phyloP scores from a whole-genome alignment of 139 green algal species.

The Chlorella sp. region DNA sequence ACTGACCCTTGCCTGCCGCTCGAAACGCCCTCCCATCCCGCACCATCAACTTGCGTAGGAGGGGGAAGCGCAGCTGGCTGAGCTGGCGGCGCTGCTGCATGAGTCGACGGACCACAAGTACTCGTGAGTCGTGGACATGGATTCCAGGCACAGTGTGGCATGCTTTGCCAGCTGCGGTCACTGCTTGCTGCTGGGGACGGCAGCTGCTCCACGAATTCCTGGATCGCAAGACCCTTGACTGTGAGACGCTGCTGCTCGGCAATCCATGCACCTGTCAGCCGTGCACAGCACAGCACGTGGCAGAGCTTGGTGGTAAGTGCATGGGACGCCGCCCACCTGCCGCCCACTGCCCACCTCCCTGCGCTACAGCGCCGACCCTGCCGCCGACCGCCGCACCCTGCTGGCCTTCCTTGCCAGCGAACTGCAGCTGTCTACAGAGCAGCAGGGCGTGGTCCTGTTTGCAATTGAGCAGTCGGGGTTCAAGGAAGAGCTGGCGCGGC shows the following conservation, averaged over 20 bases:
- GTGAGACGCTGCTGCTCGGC: background rate
- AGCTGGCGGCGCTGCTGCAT: conserved; percentile 74
- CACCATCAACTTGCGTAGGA: conserved; percentile 17
- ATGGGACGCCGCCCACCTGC: background rate
- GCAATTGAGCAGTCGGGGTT: conserved; percentile 73
- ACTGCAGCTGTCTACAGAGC: background rate
- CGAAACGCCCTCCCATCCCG: too few species aligned
- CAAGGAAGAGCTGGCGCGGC: conserved; percentile 50
- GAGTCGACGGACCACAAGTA: conserved; percentile 79
- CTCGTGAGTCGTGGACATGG: too few species aligned
- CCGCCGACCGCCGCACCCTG: background rate
- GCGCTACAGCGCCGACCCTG: background rate
- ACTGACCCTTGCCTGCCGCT: too few species aligned
- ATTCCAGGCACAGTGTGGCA: too few species aligned
- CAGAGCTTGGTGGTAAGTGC: too few species aligned
- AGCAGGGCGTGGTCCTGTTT: conserved; percentile 43
- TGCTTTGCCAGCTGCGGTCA: too few species aligned
- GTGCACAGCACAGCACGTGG: too few species aligned
- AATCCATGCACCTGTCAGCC: background rate
- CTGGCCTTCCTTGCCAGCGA: background rate
- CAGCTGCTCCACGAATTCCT: too few species aligned
- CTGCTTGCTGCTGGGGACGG: too few species aligned
- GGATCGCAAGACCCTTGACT: too few species aligned
- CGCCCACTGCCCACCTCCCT: background rate
- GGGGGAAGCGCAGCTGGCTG: conserved; percentile 44